Evolutionary conservation across 768 basidiomycete species (phyloP).

Genomic region (Amyloporia xantha): DNA sequence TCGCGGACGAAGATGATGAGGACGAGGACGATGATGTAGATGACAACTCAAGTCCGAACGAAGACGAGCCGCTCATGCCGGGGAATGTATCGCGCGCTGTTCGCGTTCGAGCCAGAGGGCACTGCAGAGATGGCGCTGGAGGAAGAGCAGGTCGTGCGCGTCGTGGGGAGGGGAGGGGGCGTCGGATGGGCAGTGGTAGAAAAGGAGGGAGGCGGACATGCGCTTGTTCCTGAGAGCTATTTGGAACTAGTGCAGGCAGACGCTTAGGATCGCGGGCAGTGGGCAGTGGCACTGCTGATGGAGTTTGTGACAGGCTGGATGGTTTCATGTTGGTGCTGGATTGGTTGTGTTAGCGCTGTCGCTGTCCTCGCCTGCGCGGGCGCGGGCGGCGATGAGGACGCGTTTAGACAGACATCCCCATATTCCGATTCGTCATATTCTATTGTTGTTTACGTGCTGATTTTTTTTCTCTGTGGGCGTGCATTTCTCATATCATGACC

Average conservation of each 20-base stretch:
- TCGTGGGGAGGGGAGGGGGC: conserved; percentile 70
- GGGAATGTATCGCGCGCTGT: conserved; percentile 75
- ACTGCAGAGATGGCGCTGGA: conserved; percentile 76
- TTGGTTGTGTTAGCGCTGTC: too few relatives aligned
- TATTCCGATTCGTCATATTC: too few relatives aligned
- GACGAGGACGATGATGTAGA: conserved; percentile 22
- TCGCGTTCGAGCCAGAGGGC: conserved; percentile 73
- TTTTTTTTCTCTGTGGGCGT: too few relatives aligned
- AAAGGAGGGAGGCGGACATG: conserved; percentile 43
- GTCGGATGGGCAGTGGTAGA: conserved; percentile 78
- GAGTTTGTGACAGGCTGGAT: too few relatives aligned
- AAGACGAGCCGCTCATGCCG: conserved; percentile 42
- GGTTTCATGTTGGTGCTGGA: too few relatives aligned
- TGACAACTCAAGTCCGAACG: conserved; percentile 17
- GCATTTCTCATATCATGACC: too few relatives aligned
- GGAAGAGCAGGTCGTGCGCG: conserved; percentile 70
- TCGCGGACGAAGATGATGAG: conserved; percentile 23
- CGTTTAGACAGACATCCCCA: too few relatives aligned
- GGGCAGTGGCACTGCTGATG: too few relatives aligned
- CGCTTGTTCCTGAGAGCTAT: conserved; percentile 77
- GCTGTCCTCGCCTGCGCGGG: conserved; percentile 1
- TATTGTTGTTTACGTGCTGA: too few relatives aligned
- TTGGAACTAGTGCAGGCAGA: conserved; percentile 48
- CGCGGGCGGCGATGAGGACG: background rate
- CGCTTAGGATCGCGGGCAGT: too few relatives aligned